A percentile compares a stretch with the other conserved stretches of the same genome.
These are phyloP conservation scores for Chimonanthus praecox DNA, from an alignment of 164 flowering plant species.

Conservation along the genomic window DNA sequence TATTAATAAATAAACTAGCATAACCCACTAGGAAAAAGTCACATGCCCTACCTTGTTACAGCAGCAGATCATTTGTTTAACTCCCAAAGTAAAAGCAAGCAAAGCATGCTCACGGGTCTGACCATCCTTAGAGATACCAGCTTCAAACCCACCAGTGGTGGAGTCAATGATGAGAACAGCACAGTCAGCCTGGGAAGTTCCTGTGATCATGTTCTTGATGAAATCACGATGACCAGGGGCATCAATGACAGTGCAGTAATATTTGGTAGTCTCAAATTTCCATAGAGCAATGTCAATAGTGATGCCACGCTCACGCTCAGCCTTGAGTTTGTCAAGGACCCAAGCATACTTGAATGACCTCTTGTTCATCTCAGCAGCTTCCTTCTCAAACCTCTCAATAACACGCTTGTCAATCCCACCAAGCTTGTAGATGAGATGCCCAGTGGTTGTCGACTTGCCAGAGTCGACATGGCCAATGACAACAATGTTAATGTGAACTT, in stretches of 20 bases:
- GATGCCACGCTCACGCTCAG: conserved; percentile 18
- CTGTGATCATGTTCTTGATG: conserved; percentile 25
- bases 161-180: conserved; percentile 16
- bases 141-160: conserved; percentile 16
- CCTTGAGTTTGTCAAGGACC: conserved; percentile 15
- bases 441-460: conserved; percentile 16
- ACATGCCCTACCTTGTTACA: conserved; percentile 10
- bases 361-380: conserved; percentile 18
- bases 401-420: conserved; percentile 18
- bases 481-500: conserved; percentile 16
- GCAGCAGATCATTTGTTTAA: conserved; percentile 15
- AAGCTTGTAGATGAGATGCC: conserved; percentile 16
- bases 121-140: conserved; percentile 15
- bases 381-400: conserved; percentile 17
- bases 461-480: conserved; percentile 19
- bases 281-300: conserved; percentile 24
- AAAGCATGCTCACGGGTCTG: conserved; percentile 17
- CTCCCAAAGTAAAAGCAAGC: conserved; percentile 14
- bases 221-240: conserved; percentile 28
- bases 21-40: no score
- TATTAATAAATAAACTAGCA: no score
- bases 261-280: conserved; percentile 36
- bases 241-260: conserved; percentile 29
- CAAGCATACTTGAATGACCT: conserved; percentile 19
- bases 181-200: conserved; percentile 16